Evolutionary conservation across 768 basidiomycete species (phyloP).

Genomic region (Trametes punicea): DNA sequence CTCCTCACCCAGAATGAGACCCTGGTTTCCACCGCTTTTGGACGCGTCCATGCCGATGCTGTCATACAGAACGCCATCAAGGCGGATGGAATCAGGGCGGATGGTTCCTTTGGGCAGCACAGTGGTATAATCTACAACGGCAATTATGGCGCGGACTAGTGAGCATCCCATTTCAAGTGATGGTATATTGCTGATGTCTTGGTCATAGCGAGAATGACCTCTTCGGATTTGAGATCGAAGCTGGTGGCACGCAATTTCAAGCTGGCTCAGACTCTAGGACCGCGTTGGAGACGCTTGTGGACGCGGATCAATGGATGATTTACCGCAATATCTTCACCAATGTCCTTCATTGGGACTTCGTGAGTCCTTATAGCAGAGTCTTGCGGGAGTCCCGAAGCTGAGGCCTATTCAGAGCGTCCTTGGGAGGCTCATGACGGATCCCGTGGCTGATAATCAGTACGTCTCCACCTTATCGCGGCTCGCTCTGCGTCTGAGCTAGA

Average conservation of each 20-base stretch:
- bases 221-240: conserved; percentile 54
- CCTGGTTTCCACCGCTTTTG: conserved; percentile 49
- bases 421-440: conserved; percentile 61
- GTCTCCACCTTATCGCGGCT: conserved; percentile 3
- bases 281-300: conserved; percentile 51
- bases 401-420: conserved; percentile 44
- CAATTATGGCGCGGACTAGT: conserved; percentile 56
- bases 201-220: conserved; percentile 49
- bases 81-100: conserved; percentile 54
- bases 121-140: conserved; percentile 65
- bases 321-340: conserved; percentile 51
- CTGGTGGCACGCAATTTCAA: conserved; percentile 54
- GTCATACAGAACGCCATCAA: conserved; percentile 42
- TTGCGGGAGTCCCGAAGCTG: background rate
- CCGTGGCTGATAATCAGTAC: conserved; percentile 42
- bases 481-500: background rate
- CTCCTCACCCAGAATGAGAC: conserved; percentile 39
- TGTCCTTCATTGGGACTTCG: conserved; percentile 66
- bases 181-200: background rate
- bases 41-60: conserved; percentile 47
- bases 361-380: conserved; percentile 32
- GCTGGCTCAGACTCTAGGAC: conserved; percentile 33
- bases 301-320: conserved; percentile 64
- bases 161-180: conserved; percentile 4
- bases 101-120: conserved; percentile 45